Conservation (phyloP, 1,139 yeast species). For the Debaryomyces udenii region DNA sequence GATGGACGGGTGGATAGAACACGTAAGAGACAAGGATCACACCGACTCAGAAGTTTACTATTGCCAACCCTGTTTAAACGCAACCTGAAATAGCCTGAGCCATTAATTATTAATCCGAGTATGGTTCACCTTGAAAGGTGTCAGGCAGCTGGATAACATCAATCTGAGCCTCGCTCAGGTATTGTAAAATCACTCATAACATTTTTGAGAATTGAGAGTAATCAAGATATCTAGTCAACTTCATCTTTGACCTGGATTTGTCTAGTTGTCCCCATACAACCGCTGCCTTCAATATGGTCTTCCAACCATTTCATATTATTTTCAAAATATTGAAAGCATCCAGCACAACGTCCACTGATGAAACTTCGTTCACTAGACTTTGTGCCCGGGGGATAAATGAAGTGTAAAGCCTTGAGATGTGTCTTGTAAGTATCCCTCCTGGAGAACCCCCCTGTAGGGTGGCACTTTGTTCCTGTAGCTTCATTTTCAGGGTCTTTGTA, state of each 20-base stretch:
- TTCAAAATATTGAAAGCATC: constrained; percentile 54
- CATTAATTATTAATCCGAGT: no score
- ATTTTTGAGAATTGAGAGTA: not conserved
- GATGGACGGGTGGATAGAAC: no score
- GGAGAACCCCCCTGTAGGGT: constrained; percentile 62
- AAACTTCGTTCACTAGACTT: constrained; percentile 46
- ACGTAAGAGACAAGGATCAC: no score
- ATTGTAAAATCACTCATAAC: no score
- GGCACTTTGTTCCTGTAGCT: constrained; percentile 50
- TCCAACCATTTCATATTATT: constrained; percentile 54
- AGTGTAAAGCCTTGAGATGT: constrained; percentile 60
- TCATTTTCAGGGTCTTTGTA: constrained; percentile 37
- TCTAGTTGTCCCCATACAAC: constrained; percentile 46
- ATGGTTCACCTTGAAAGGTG: no score
- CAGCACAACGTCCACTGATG: constrained; percentile 57
- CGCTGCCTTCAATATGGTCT: constrained; percentile 49
- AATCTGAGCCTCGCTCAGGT: no score
- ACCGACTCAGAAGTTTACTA: no score
- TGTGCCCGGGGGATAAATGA: constrained; percentile 62
- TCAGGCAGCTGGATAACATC: no score
- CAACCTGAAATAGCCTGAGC: no score
- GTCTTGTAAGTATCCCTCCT: constrained; percentile 62
- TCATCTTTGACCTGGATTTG: not conserved
- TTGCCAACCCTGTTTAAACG: no score
- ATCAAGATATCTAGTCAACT: not conserved